These are phyloP conservation scores for Protomyces inouyei DNA, from an alignment of 1,139 yeast genomes.

Conservation along the genomic window DNA sequence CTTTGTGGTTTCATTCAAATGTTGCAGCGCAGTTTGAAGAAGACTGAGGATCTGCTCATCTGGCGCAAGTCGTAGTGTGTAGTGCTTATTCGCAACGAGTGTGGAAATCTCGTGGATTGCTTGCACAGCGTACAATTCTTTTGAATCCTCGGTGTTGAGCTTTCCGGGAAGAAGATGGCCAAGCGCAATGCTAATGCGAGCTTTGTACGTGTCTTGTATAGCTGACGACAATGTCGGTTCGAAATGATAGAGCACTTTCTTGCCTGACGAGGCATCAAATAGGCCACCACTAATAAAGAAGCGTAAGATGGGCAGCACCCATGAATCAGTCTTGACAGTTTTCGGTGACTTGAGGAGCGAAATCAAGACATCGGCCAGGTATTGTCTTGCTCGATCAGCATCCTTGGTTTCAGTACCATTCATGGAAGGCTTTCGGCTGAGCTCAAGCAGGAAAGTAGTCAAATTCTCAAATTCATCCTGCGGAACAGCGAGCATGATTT, in stretches of 20 bases:
- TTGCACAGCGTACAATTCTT: not conserved
- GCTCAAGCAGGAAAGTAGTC: conserved; percentile 39
- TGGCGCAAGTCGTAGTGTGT: conserved; percentile 44
- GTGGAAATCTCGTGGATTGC: not conserved
- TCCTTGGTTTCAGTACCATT: conserved; percentile 38
- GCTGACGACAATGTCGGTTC: conserved; percentile 16
- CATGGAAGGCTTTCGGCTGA: conserved; percentile 33
- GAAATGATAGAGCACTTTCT: not conserved
- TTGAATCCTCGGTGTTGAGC: not conserved
- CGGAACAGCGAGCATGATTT: conserved; percentile 40
- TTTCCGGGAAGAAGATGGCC: conserved; percentile 13
- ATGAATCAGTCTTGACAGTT: conserved; percentile 33
- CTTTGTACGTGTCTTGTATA: conserved; percentile 14
- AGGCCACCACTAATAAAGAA: conserved; percentile 55
- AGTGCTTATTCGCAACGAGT: not conserved
- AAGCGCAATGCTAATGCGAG: conserved; percentile 20
- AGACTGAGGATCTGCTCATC: conserved; percentile 54
- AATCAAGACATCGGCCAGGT: conserved; percentile 64
- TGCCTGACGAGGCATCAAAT: conserved; percentile 41
- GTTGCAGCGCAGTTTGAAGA: conserved; percentile 49
- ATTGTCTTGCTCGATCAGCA: conserved; percentile 51
- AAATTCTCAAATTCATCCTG: conserved; percentile 38
- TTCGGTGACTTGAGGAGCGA: conserved; percentile 44
- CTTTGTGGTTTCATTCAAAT: conserved; percentile 48
- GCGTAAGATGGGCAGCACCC: conserved; percentile 46